A percentile compares a stretch with the other conserved stretches of the same genome.
Evolutionary conservation across 345 rosid genomes (phyloP).

Genomic region (Zanthoxylum bungeanum): DNA sequence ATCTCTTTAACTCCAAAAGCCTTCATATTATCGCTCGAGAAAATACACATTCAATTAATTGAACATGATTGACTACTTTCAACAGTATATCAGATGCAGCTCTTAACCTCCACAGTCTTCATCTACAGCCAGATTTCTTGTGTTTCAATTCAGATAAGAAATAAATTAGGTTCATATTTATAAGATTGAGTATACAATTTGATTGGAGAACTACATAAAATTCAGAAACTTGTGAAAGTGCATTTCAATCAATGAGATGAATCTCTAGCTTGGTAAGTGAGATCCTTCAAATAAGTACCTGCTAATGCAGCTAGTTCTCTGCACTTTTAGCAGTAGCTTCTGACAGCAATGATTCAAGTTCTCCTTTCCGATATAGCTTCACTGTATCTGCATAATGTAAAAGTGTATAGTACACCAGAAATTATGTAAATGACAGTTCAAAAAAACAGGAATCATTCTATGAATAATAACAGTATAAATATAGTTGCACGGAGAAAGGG

Average conservation of each 20-base stretch:
- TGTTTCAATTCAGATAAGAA: background rate
- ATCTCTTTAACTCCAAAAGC: background rate
- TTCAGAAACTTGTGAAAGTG: background rate
- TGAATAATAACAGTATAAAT: background rate
- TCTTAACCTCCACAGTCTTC: background rate
- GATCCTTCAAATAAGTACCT: background rate
- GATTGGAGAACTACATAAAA: background rate
- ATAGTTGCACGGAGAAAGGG: background rate
- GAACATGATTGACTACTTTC: background rate
- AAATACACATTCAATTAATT: background rate
- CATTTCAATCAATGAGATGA: conserved; percentile 1
- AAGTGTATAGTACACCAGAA: background rate
- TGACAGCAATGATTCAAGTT: conserved; percentile 58
- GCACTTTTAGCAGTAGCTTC: conserved; percentile 45
- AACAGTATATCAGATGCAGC: background rate
- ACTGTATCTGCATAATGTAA: conserved; percentile 60
- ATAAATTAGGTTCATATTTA: background rate
- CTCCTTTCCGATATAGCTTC: conserved; percentile 68
- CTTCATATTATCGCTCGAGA: background rate
- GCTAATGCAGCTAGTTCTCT: conserved; percentile 17
- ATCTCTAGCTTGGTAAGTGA: background rate
- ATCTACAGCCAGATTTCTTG: background rate
- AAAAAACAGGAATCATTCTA: background rate
- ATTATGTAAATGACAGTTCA: background rate
- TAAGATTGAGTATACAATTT: conserved; percentile 9